Conservation (phyloP, 192 early-diverging fungal species). For the Gaertneriomyces sp. region DNA sequence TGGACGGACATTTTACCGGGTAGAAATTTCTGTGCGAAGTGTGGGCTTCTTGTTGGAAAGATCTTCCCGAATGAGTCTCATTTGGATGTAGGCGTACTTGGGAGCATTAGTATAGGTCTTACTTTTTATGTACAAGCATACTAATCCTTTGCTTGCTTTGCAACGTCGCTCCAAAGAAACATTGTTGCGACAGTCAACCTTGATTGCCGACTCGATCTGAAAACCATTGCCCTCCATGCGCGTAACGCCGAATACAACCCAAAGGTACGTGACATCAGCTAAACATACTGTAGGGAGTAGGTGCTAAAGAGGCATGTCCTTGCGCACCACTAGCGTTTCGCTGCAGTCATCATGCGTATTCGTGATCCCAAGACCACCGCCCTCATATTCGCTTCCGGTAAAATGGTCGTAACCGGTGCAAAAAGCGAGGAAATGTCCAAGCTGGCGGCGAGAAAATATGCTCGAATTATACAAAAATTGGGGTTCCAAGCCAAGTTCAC, state of each 20-base stretch:
- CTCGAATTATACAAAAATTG: slow-evolving; percentile 97
- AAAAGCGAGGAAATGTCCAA: slow-evolving; percentile 98
- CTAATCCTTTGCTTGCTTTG: slow-evolving; percentile 2
- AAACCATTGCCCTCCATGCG: slow-evolving; percentile 98
- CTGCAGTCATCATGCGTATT: slow-evolving; percentile 99
- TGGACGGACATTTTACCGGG: background rate
- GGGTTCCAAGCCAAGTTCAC: slow-evolving; percentile 97
- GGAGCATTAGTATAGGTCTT: background rate
- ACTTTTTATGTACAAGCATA: background rate
- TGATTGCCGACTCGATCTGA: slow-evolving; percentile 93
- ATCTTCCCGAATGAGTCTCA: background rate
- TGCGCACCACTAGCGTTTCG: slow-evolving; percentile 78
- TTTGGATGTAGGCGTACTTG: background rate
- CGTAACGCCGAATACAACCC: slow-evolving; percentile 99
- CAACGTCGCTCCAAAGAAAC: slow-evolving; percentile 58
- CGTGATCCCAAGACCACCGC: slow-evolving; percentile 99
- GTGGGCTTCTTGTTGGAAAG: background rate
- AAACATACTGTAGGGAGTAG: no score
- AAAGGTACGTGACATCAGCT: slow-evolving; percentile 64
- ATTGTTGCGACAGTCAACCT: slow-evolving; percentile 99
- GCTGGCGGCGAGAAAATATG: slow-evolving; percentile 97
- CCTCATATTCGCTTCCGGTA: slow-evolving; percentile 97
- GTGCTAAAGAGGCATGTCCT: background rate
- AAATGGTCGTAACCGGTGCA: slow-evolving; percentile 98
- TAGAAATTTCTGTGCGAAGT: background rate